These are phyloP conservation scores for Aspergillus fischeri DNA, from an alignment of 2,329 filamentous ascomycete species.

Conservation along the genomic window DNA sequence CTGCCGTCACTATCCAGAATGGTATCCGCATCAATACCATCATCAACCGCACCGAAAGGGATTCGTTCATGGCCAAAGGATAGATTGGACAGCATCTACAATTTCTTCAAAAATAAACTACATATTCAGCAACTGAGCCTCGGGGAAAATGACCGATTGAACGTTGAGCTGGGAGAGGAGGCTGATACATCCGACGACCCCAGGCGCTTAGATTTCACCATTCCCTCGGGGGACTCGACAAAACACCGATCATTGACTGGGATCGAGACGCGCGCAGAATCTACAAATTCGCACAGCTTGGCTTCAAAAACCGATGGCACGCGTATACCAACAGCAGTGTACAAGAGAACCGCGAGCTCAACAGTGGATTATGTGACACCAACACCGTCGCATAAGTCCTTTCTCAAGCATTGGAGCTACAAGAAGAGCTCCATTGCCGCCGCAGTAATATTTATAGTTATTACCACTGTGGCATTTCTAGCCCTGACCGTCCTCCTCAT, in stretches of 20 bases:
- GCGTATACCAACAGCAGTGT: background rate
- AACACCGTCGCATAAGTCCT: conserved; percentile 2
- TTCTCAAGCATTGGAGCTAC: conserved; percentile 15
- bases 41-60: background rate
- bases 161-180: background rate
- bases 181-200: background rate
- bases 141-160: too few relatives aligned
- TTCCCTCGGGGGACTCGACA: background rate
- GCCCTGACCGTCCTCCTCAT: conserved; percentile 21
- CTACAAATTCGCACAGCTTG: background rate
- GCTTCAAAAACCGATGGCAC: background rate
- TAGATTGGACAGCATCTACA: background rate
- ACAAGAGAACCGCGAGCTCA: background rate
- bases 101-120: background rate
- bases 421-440: conserved; percentile 25
- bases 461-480: conserved; percentile 16
- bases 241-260: background rate
- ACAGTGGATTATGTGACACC: background rate
- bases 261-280: background rate
- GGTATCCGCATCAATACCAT: background rate
- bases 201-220: background rate
- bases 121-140: background rate
- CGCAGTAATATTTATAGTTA: conserved; percentile 18
- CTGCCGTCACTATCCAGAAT: background rate
- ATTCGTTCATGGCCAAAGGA: background rate